Evolutionary conservation across 2,329 filamentous ascomycete species (phyloP), one percentile per base, ranked within the genome.

Genomic region (Talaromyces sp.): DNA sequence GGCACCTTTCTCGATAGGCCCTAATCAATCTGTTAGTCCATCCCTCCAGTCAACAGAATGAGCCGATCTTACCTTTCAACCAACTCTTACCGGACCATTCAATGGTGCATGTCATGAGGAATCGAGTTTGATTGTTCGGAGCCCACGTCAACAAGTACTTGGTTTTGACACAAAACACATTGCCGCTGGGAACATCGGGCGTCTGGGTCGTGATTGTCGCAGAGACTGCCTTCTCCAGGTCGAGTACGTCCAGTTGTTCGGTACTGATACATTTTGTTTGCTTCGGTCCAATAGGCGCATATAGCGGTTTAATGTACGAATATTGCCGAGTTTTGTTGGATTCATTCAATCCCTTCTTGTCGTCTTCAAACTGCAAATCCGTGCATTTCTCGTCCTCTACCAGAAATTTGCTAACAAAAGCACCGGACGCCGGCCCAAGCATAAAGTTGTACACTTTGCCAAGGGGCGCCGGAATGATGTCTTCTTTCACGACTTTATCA

Each of bases 31-130:
- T 11, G 11, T 35, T 31, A 53, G 5, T 35, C 6, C 6, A 28
- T 22, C 31, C 2, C n/a, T n/a, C 8, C 1, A 5, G 3, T 33
- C 5, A 31, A 33, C 5, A 33, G 7, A 21, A 36, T 13, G 5
- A 8, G 22, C 11, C 4, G 5, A 61, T 69, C 79, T 70, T 78
- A 95, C 92, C 90, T 78, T 94, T 97, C 46, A 99, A 78, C 94
- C 94, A 99, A 77, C 92, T 97, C 80, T 97, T 99, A 66, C 92
- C 92, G 3, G 88, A 87, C 95, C 95, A 99, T 69, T 99, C 95
- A 43, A 97, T 89, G 2, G 86, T 88, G 71, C 91, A 97, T 64
- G 88, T 97, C 76, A 93, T 88, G 61, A 94, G 85, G 31, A 99
- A 77, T 28, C 91, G 84, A 1, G 95, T 99, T 39, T 85, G 79